Percentiles rank a stretch among this genome's conserved stretches.
Evolutionary conservation across 371 early-diverging fungal species (phyloP).

Genomic region (Zopfochytrium polystomum): DNA sequence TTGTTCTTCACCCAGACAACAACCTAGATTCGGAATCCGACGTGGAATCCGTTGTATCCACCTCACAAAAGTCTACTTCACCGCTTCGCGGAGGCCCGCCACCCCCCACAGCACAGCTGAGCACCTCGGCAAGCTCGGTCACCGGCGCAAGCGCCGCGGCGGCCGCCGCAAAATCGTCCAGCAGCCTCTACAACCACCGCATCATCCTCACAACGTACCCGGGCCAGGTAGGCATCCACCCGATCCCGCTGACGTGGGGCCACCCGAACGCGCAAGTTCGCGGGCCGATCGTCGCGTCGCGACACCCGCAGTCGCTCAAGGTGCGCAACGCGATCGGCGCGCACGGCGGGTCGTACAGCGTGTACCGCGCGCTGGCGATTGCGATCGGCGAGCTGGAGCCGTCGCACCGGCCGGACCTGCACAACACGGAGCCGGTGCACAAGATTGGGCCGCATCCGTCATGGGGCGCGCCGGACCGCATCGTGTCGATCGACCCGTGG

Average conservation of each 20-base stretch:
- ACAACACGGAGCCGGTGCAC: conserved; percentile 83
- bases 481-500: conserved; percentile 93
- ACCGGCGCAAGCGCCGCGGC: too few species aligned
- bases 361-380: conserved; percentile 89
- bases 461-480: conserved; percentile 86
- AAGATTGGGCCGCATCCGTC: conserved; percentile 77
- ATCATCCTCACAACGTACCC: conserved; percentile 75
- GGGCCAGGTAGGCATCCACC: conserved; percentile 80
- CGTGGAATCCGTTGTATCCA: conserved; percentile 16
- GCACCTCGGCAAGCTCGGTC: too few species aligned
- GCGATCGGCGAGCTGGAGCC: conserved; percentile 86
- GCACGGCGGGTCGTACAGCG: conserved; percentile 89
- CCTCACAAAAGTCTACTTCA: too few species aligned
- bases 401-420: conserved; percentile 81
- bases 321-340: conserved; percentile 90
- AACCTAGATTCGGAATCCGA: conserved; percentile 12
- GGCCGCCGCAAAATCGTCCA: too few species aligned
- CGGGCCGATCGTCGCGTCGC: conserved; percentile 86
- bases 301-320: conserved; percentile 73
- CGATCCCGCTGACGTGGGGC: conserved; percentile 83
- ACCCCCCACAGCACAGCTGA: too few species aligned
- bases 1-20: conserved; percentile 11
- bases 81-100: too few species aligned
- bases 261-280: conserved; percentile 66
- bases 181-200: conserved; percentile 44